Evolutionary conservation across 768 basidiomycete genomes (phyloP).

Genomic region (Cantharellus cinnabarinus): DNA sequence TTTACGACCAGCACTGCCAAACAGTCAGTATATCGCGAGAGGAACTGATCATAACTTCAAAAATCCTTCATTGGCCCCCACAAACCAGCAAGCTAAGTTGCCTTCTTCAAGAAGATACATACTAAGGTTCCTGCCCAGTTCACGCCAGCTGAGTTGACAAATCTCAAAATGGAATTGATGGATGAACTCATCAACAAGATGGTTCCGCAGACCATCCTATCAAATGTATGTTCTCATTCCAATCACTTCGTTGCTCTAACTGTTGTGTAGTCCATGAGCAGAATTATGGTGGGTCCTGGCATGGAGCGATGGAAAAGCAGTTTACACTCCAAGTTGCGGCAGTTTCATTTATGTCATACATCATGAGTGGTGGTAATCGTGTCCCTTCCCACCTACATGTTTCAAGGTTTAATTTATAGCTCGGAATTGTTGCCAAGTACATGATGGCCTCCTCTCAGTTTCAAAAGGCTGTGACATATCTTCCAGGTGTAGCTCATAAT

Average conservation of each 20-base stretch:
- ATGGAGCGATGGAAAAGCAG: conserved; percentile 97
- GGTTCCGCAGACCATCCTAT: conserved; percentile 72
- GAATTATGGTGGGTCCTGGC: conserved; percentile 60
- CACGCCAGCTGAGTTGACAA: conserved; percentile 40
- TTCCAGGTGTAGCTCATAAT: neutral
- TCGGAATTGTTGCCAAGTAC: conserved; percentile 75
- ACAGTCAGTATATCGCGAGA: conserved; percentile 57
- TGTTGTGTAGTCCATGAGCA: conserved; percentile 63
- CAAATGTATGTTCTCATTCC: conserved; percentile 33
- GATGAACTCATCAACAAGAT: conserved; percentile 78
- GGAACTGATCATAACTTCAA: conserved; percentile 68
- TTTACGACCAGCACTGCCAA: conserved; percentile 80
- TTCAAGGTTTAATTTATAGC: conserved; percentile 75
- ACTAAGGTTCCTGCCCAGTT: neutral
- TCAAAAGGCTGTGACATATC: neutral
- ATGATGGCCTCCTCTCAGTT: too few species aligned
- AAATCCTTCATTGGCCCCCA: conserved; percentile 19
- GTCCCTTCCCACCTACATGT: conserved; percentile 63
- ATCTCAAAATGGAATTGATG: conserved; percentile 64
- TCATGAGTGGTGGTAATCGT: conserved; percentile 68
- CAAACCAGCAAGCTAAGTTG: conserved; percentile 8
- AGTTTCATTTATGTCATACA: conserved; percentile 79
- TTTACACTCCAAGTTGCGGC: conserved; percentile 80
- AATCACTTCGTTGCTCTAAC: neutral
- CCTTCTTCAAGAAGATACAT: neutral